These are phyloP conservation scores for Syzygium grande DNA, from an alignment of 345 rosid species.

Conservation along the genomic window DNA sequence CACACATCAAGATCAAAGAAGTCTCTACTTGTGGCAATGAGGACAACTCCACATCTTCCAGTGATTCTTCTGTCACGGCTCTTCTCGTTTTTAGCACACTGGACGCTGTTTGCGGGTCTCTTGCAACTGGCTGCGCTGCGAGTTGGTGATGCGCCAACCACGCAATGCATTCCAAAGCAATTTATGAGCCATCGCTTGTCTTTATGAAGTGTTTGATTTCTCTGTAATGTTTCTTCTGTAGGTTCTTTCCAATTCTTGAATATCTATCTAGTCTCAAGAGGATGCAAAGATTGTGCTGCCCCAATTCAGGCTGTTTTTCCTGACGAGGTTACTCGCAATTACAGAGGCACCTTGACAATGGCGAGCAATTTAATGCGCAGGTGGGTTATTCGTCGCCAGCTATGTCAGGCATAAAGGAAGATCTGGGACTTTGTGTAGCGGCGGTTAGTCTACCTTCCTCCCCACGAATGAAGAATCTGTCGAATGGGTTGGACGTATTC, in stretches of 20 bases:
- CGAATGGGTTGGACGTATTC: background rate
- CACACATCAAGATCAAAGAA: background rate
- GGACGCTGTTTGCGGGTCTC: slow-evolving; percentile 26
- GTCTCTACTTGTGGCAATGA: background rate
- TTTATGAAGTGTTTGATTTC: background rate
- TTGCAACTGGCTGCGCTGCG: slow-evolving; percentile 22
- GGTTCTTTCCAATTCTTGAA: background rate
- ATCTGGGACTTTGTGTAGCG: slow-evolving; percentile 24
- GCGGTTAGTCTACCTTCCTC: slow-evolving; percentile 6
- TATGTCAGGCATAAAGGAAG: slow-evolving; percentile 27
- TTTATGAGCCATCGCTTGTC: background rate
- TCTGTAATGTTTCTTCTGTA: background rate
- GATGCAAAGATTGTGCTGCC: background rate
- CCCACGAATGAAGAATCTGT: background rate
- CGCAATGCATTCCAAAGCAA: background rate
- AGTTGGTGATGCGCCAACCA: background rate
- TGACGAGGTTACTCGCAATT: background rate
- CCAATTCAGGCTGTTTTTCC: background rate
- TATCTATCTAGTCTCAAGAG: background rate
- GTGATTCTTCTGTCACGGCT: slow-evolving; percentile 11
- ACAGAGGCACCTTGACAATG: background rate
- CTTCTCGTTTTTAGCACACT: slow-evolving; percentile 30
- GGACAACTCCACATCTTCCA: background rate
- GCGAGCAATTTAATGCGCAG: slow-evolving; percentile 1
- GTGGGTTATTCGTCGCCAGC: slow-evolving; percentile 31